Conservation (phyloP, 371 early-diverging fungal species). For the Mortierella sp. region DNA sequence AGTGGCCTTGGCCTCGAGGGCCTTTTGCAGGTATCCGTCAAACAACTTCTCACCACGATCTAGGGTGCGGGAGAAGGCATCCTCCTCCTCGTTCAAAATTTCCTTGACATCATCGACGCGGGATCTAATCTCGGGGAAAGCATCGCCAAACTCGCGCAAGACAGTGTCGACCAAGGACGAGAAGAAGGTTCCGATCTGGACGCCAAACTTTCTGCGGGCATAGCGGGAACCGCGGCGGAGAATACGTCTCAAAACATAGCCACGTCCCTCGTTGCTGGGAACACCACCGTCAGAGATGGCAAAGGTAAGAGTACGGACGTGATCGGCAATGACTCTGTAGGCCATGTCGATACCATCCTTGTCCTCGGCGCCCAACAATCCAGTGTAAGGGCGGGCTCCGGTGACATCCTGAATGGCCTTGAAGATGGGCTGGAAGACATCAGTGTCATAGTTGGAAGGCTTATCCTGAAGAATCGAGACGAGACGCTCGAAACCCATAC, state of each 20-base stretch:
- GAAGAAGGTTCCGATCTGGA: conserved; percentile 93
- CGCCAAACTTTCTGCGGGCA: conserved; percentile 93
- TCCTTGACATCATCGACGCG: conserved; percentile 88
- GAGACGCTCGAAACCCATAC: conserved; percentile 99
- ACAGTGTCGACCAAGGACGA: conserved; percentile 92
- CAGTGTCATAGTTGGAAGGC: conserved; percentile 99
- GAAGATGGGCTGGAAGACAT: conserved; percentile 93
- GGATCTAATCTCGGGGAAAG: conserved; percentile 88
- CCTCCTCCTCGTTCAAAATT: conserved; percentile 97
- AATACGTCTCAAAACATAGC: conserved; percentile 99
- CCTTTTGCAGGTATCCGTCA: conserved; percentile 83
- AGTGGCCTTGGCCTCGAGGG: conserved; percentile 69
- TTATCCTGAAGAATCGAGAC: conserved; percentile 98
- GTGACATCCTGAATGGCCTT: conserved; percentile 87
- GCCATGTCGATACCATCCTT: conserved; percentile 97
- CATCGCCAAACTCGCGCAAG: conserved; percentile 76
- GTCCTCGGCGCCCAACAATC: conserved; percentile 93
- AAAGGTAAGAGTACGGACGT: conserved; percentile 98
- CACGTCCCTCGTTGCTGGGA: conserved; percentile 99
- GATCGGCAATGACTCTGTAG: conserved; percentile 99
- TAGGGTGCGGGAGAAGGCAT: conserved; percentile 96
- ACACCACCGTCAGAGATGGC: conserved; percentile 97
- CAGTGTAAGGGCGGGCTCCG: conserved; percentile 87
- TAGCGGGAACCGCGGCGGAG: conserved; percentile 98
- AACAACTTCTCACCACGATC: conserved; percentile 98